These are phyloP conservation scores for Termitomyces bulborhizus DNA, from an alignment of 768 basidiomycete species.

Conservation along the genomic window DNA sequence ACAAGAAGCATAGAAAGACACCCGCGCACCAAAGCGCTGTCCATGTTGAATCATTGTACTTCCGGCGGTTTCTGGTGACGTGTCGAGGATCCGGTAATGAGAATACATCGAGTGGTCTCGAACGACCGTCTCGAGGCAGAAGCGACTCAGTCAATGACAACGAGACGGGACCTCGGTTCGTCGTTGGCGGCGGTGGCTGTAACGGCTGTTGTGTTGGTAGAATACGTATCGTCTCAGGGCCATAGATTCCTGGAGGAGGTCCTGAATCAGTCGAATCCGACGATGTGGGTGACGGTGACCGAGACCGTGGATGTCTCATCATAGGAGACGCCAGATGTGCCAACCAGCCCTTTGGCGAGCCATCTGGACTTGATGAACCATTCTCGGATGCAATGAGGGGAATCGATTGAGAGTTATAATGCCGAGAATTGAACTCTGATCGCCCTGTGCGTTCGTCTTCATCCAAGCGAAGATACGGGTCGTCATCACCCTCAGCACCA, in stretches of 20 bases:
- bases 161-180: conserved; percentile 36
- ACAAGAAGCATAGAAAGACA: conserved; percentile 54
- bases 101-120: conserved; percentile 64
- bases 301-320: conserved; percentile 30
- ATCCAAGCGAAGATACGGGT: conserved; percentile 75
- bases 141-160: conserved; percentile 75
- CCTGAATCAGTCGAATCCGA: conserved; percentile 36
- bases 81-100: conserved; percentile 73
- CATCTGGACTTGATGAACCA: conserved; percentile 24
- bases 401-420: conserved; percentile 26
- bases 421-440: conserved; percentile 21
- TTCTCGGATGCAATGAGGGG: conserved; percentile 31
- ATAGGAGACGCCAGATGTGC: conserved; percentile 72
- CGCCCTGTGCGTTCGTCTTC: conserved; percentile 44
- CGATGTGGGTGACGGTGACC: conserved; percentile 31
- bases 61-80: conserved; percentile 54
- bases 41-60: conserved; percentile 71
- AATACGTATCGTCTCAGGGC: conserved; percentile 23
- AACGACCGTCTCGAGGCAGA: conserved; percentile 63
- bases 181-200: conserved; percentile 33
- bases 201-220: conserved; percentile 25
- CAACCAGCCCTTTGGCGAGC: conserved; percentile 55
- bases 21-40: conserved; percentile 60
- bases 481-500: conserved; percentile 50
- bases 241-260: conserved; percentile 38